Base-by-base conservation (phyloP, 176 grass and related monocot genomes). In the Oropetium thomaeum region DNA sequence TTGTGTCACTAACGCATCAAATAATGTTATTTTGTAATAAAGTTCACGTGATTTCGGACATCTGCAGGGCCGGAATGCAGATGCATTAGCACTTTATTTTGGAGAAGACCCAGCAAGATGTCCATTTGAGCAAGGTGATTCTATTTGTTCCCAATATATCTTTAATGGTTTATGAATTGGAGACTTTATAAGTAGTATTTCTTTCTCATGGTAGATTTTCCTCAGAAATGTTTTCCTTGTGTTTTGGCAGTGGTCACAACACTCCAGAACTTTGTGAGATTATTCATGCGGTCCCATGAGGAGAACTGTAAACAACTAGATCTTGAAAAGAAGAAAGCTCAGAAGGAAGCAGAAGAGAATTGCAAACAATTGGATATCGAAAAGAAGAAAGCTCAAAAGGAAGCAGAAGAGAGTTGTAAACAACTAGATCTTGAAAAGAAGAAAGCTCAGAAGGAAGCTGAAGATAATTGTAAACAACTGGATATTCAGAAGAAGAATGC, bases 1-100 rank as follows among this genome's bases (percentile, higher is more conserved):
- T 26, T 53, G 53, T 84, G 26, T 59, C 57, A 13, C 7, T 5
- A 4, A 7, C 31, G 17, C 9, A 54, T 77, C 73, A 9, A 31
- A 7, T 49, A 32, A 70, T 76, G 1, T 66, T 55, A 60, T 67
- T 41, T 48, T 37, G 13, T 25, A 45, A 47, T 75, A 27, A 37
- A 57, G 2, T 69, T 78, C 30, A 32, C 58, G 8, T 54, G 67
- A 59, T 26, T 65, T 76, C 22, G 3, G 7, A 67, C 29, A 64
- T 71, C 79, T 78, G 65, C 81, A 99, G 96, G 96, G 96, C 54
- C 81, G 96, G 58, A 99, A 99, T 84, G 96, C 91, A 25, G 96
- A 99, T 88, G 96, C 91, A 81, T 80, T 99, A 54, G 96, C 96
- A 65, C 91, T 91, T 74, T 99, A 99, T 89, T 99, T 99, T 90